phyloP scores from a whole-genome alignment of 1,284 basidiomycete genomes.

The Papiliotrema laurentii region DNA sequence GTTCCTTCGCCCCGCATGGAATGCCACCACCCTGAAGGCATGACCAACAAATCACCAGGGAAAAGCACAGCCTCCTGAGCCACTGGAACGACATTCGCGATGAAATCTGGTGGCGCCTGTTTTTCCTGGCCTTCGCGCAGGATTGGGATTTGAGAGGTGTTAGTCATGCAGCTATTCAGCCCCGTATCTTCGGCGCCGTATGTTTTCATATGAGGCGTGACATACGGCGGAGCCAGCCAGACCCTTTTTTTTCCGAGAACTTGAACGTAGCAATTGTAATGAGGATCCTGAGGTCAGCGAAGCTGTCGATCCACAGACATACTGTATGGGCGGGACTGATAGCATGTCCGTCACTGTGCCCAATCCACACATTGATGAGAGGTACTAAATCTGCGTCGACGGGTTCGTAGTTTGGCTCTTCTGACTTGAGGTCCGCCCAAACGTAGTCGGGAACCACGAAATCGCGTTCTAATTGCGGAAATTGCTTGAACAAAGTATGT shows the following conservation, averaged over 20 bases:
- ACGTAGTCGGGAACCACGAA: constrained; percentile 81
- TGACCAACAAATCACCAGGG: constrained; percentile 78
- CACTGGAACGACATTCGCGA: constrained; percentile 57
- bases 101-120: constrained; percentile 51
- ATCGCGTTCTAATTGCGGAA: constrained; percentile 70
- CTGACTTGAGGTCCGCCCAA: constrained; percentile 60
- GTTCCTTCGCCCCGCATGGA: constrained; percentile 71
- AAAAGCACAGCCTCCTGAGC: constrained; percentile 63
- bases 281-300: constrained; percentile 66
- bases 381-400: constrained; percentile 56
- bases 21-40: constrained; percentile 92
- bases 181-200: constrained; percentile 49
- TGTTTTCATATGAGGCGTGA: constrained; percentile 55
- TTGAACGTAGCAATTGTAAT: constrained; percentile 88
- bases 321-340: constrained; percentile 86
- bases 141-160: constrained; percentile 48
- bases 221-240: constrained; percentile 79
- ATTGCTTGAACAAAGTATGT: constrained; percentile 77
- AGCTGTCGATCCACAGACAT: constrained; percentile 40
- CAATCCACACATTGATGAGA: constrained; percentile 84
- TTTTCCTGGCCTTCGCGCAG: constrained; percentile 14
- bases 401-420: constrained; percentile 49
- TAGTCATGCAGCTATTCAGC: constrained; percentile 46
- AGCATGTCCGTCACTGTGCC: constrained; percentile 62
- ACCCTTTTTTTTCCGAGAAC: constrained; percentile 81